Percentiles rank a stretch among this genome's conserved stretches.
Conservation (phyloP, 2,329 filamentous ascomycete genomes). For the Neofusicoccum umdonicola region DNA sequence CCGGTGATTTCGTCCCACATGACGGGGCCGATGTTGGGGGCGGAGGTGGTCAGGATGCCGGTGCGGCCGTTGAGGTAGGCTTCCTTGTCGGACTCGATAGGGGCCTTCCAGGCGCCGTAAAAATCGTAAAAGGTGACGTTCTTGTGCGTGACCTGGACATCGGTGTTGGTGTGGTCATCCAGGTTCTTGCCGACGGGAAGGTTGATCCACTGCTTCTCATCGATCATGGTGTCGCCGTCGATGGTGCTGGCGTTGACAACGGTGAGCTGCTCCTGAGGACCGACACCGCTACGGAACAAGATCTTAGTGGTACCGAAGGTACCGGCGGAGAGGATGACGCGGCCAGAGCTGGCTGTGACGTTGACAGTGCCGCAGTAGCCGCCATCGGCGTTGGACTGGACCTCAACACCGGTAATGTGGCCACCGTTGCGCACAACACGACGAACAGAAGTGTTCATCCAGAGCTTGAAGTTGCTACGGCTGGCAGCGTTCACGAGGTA, state of each 20-base stretch:
- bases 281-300: constrained; percentile 68
- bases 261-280: constrained; percentile 52
- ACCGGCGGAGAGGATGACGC: constrained; percentile 67
- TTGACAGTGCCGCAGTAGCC: constrained; percentile 61
- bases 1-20: constrained; percentile 59
- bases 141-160: constrained; percentile 52
- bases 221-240: constrained; percentile 45
- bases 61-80: constrained; percentile 48
- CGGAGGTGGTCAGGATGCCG: constrained; percentile 63
- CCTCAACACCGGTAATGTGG: constrained; percentile 65
- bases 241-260: constrained; percentile 43
- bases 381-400: constrained; percentile 58
- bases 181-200: constrained; percentile 53
- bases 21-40: constrained; percentile 64
- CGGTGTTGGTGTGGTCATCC: constrained; percentile 58
- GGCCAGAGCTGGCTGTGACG: constrained; percentile 58
- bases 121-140: constrained; percentile 63
- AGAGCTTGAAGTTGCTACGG: constrained; percentile 65
- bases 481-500: constrained; percentile 64
- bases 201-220: constrained; percentile 48
- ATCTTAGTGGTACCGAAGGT: constrained; percentile 69
- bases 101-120: constrained; percentile 56
- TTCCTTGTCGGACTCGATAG: constrained; percentile 40
- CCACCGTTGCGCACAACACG: constrained; percentile 64
- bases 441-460: constrained; percentile 64